phyloP scores from a whole-genome alignment of 805 yeast species.

The Yamadazyma scolyti region DNA sequence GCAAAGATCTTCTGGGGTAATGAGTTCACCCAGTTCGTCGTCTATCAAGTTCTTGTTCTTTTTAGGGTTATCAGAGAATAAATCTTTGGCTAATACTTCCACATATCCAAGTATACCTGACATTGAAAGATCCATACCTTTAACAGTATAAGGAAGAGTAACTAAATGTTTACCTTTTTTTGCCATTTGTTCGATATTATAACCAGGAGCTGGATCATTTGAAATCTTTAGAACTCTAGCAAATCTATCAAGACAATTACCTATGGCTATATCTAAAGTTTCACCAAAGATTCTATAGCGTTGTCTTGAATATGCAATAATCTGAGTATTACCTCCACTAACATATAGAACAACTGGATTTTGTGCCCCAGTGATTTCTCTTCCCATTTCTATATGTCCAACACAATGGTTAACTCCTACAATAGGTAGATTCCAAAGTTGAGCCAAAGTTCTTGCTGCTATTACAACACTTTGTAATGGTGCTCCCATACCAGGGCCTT shows the following conservation, averaged over 20 bases:
- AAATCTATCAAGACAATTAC: constrained; percentile 93
- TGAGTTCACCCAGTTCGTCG: constrained; percentile 43
- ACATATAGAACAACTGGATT: constrained; percentile 97
- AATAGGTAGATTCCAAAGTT: constrained; percentile 77
- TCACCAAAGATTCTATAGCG: constrained; percentile 98
- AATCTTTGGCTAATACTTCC: constrained; percentile 73
- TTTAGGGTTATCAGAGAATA: constrained; percentile 44
- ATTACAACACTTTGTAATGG: constrained; percentile 91
- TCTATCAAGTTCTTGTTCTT: constrained; percentile 37
- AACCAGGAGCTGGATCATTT: constrained; percentile 96
- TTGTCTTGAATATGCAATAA: constrained; percentile 92
- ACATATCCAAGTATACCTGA: constrained; percentile 88
- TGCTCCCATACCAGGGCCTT: constrained; percentile 99
- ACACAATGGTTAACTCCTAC: constrained; percentile 97
- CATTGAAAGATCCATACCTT: constrained; percentile 98
- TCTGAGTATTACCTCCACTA: constrained; percentile 98
- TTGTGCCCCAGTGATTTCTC: constrained; percentile 96
- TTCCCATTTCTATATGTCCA: constrained; percentile 98
- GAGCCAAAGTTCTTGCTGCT: constrained; percentile 82
- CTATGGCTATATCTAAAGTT: constrained; percentile 95
- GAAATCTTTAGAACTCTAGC: constrained; percentile 87
- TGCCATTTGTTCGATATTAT: constrained; percentile 93
- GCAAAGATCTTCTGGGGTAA: constrained; percentile 85
- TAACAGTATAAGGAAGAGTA: constrained; percentile 90
- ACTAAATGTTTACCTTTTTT: constrained; percentile 62